Base-by-base conservation (phyloP, 2,329 filamentous ascomycete species). In the Aspergillus pseudotamarii region DNA sequence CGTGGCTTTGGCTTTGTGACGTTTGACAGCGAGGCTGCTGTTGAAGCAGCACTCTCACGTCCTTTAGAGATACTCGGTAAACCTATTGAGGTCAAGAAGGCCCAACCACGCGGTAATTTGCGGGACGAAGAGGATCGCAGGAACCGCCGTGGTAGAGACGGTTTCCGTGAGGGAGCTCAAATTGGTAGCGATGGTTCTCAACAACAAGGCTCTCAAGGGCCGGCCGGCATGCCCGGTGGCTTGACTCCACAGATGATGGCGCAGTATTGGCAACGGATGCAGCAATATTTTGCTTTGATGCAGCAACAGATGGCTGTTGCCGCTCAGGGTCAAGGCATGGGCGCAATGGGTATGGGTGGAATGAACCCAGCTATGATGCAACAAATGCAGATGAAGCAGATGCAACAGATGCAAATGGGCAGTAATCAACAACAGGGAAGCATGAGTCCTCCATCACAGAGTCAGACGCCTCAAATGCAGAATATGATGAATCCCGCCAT, bases 211-310 rank as follows among this genome's bases (percentile, higher is more conserved):
- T 78, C 78, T 57, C 81, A 81, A 65, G 68, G 73, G 28, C 79
- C 80, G 64, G 72, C 68, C 60, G 77, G 75, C 53, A 76, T 78
- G 68, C 71, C 73, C 76, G 76, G 84, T 58, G 90, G 91, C 66
- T 96, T 98, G 91, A 96, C 92, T 23, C 94, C 94, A 0, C 93
- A 97, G 73, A 90, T 96, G 83, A 97, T 98, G 93, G 95, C 95
- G 2, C 94, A 97, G 77, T 97, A 98, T 81, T 96, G 95, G 88
- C 93, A 97, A 78, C 89, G 94, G 55, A 98, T 99, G 94, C 95
- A 99, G 79, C 92, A 97, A 76, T 97, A 96, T 80, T 96, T 97
- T 78, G 85, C 90, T 62, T 89, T 97, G 86, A 95, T 97, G 92
- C 93, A 96, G 79, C 92, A 94, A 73, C 91, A 95, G 75, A 92